Percentiles rank a stretch among this genome's conserved stretches.
These are phyloP conservation scores for Gloeostereum incarnatum DNA, from an alignment of 768 basidiomycete species.

Conservation along the genomic window DNA sequence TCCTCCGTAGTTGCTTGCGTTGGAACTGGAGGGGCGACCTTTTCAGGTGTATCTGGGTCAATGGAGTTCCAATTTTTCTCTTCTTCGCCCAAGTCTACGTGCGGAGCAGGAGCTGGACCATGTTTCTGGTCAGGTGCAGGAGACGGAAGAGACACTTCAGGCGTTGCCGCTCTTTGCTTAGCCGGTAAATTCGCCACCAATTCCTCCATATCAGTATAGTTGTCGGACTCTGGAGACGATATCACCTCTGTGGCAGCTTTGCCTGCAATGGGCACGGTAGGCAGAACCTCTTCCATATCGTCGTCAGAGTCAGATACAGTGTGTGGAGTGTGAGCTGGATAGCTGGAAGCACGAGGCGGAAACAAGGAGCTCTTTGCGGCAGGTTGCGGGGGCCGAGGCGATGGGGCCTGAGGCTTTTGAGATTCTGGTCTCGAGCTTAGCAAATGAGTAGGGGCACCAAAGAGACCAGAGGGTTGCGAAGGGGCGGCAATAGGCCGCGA, in stretches of 20 bases:
- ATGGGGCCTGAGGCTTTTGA: too few relatives aligned
- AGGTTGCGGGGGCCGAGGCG: too few relatives aligned
- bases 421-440: too few relatives aligned
- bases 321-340: not conserved
- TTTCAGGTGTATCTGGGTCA: not conserved
- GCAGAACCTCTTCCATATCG: slow-evolving; percentile 27
- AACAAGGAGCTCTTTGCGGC: too few relatives aligned
- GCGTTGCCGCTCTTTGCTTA: too few relatives aligned
- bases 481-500: slow-evolving; percentile 11
- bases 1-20: slow-evolving; percentile 22
- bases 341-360: not conserved
- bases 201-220: too few relatives aligned
- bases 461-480: not conserved
- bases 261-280: not conserved
- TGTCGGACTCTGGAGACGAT: slow-evolving; percentile 1
- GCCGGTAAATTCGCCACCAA: too few relatives aligned
- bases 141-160: too few relatives aligned
- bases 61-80: not conserved
- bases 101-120: not conserved
- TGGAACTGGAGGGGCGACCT: not conserved
- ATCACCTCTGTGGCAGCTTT: not conserved
- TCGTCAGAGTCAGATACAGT: slow-evolving; percentile 18
- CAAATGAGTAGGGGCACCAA: not conserved
- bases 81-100: not conserved
- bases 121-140: too few relatives aligned